Conservation (phyloP, 106 monocot species). For the Apostasia shenzhenica region DNA sequence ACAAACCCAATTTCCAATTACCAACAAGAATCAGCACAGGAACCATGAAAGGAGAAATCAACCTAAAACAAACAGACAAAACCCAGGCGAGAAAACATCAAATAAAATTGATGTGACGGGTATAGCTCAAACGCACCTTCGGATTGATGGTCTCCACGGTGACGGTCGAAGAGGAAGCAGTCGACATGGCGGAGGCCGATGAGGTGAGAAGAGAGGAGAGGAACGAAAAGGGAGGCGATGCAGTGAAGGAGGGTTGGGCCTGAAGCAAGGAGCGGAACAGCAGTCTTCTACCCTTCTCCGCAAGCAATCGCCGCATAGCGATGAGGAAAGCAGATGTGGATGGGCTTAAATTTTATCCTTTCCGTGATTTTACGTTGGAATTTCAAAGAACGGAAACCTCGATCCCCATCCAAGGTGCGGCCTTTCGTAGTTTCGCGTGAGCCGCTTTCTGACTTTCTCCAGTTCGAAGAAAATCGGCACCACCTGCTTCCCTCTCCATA, state of each 20-base stretch:
- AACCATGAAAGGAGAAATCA: neutral
- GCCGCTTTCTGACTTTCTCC: too few relatives aligned
- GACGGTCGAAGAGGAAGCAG: conserved; percentile 20
- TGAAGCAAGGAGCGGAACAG: conserved; percentile 1
- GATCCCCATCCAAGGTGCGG: too few relatives aligned
- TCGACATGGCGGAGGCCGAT: conserved; percentile 13
- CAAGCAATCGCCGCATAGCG: conserved; percentile 43
- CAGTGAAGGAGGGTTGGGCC: neutral
- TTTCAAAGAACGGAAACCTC: too few relatives aligned
- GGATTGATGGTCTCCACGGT: conserved; percentile 65
- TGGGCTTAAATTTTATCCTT: too few relatives aligned
- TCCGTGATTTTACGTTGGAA: too few relatives aligned
- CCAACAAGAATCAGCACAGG: too few relatives aligned
- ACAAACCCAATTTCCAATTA: too few relatives aligned
- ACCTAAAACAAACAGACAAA: neutral
- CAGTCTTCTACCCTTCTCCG: conserved; percentile 33
- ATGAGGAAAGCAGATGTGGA: neutral
- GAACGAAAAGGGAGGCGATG: neutral
- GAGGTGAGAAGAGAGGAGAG: conserved; percentile 8
- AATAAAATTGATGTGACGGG: too few relatives aligned
- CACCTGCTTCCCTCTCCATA: too few relatives aligned
- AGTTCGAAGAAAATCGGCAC: too few relatives aligned
- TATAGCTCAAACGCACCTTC: conserved; percentile 30
- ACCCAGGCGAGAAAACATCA: too few relatives aligned
- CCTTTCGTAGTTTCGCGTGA: too few relatives aligned